Percentiles rank a stretch among this genome's conserved stretches.
Conservation (phyloP, 2,329 filamentous ascomycete species). For the Calonectria multiphialidica region DNA sequence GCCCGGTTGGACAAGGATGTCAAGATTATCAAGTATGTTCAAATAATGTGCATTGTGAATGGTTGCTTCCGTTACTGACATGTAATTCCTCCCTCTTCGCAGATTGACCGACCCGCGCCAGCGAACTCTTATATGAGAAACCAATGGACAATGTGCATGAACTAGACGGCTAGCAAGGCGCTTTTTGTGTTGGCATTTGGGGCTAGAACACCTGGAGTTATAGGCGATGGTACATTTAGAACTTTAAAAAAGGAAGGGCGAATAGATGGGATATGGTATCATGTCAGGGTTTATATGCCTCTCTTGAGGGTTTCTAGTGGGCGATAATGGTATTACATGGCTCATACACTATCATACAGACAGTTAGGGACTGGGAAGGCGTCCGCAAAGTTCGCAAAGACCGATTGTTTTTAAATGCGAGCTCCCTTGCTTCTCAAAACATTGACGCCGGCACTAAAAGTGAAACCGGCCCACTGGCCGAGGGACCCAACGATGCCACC, state of each 20-base stretch:
- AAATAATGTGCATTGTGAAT: neutral
- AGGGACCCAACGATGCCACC: slow-evolving; percentile 73
- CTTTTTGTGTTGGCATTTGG: slow-evolving; percentile 22
- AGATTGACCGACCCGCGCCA: slow-evolving; percentile 73
- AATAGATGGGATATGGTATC: slow-evolving; percentile 2
- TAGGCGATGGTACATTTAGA: slow-evolving; percentile 24
- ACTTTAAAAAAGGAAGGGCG: neutral
- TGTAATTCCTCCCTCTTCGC: neutral
- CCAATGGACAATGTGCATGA: slow-evolving; percentile 7
- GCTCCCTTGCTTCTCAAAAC: slow-evolving; percentile 89
- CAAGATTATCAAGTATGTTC: slow-evolving; percentile 77
- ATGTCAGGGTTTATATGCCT: slow-evolving; percentile 28
- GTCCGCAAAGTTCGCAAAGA: neutral
- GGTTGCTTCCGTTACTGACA: neutral
- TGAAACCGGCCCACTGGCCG: slow-evolving; percentile 86
- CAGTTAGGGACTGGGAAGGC: neutral
- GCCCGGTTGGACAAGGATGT: slow-evolving; percentile 75
- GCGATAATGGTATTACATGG: slow-evolving; percentile 33
- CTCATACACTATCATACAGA: slow-evolving; percentile 44
- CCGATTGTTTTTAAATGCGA: slow-evolving; percentile 69
- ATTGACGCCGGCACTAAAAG: slow-evolving; percentile 81
- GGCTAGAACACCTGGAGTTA: slow-evolving; percentile 26
- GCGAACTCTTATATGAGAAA: slow-evolving; percentile 54
- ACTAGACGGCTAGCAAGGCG: slow-evolving; percentile 26
- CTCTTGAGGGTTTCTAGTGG: slow-evolving; percentile 13